phyloP scores from a whole-genome alignment of 306 rosid species.

The Arachis stenosperma region DNA sequence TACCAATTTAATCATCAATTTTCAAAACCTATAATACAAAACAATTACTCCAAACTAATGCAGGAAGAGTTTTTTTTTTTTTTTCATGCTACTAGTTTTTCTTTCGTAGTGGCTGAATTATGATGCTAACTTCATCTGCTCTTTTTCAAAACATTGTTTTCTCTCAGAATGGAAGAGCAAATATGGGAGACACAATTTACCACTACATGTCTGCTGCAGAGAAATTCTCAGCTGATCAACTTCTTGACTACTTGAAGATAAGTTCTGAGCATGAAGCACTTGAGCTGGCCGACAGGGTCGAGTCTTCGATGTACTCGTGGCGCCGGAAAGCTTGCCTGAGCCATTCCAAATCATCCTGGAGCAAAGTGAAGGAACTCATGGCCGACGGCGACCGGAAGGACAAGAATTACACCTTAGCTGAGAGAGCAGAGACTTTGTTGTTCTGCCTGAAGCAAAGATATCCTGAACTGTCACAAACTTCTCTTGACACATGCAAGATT shows the following conservation, averaged over 20 bases:
- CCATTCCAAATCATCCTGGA: conserved; percentile 89
- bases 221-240: conserved; percentile 73
- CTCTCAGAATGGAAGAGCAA: conserved; percentile 78
- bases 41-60: background rate
- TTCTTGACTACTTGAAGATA: conserved; percentile 72
- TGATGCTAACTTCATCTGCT: background rate
- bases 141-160: conserved; percentile 10
- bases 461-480: conserved; percentile 94
- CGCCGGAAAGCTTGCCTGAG: conserved; percentile 83
- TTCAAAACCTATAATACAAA: too few relatives aligned
- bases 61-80: conserved; percentile 21
- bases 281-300: conserved; percentile 84
- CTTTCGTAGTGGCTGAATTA: conserved; percentile 14
- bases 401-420: conserved; percentile 81
- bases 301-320: conserved; percentile 96
- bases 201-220: conserved; percentile 58
- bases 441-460: conserved; percentile 82
- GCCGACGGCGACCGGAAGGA: conserved; percentile 64
- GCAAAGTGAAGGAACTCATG: conserved; percentile 81
- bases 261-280: conserved; percentile 93
- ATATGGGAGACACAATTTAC: conserved; percentile 79
- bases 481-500: conserved; percentile 90
- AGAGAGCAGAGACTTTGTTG: conserved; percentile 76
- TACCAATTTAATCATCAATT: too few relatives aligned
- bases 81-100: conserved; percentile 26